Conservation (phyloP, 192 early-diverging fungal species). For the Umbelopsis vinacea region DNA sequence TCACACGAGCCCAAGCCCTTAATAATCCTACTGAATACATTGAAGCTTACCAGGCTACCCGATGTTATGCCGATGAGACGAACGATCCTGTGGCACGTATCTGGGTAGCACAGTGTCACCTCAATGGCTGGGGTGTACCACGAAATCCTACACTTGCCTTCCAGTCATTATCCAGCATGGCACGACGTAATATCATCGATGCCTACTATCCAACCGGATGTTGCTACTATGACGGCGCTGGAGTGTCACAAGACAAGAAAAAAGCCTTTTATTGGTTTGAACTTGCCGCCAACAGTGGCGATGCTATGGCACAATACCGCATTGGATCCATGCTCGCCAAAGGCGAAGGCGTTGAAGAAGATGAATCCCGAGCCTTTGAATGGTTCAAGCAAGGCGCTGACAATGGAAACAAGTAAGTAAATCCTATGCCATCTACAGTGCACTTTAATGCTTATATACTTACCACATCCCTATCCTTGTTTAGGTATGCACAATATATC, state of each 20-base stretch:
- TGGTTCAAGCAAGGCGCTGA: conserved; percentile 29
- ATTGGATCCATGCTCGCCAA: conserved; percentile 26
- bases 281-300: conserved; percentile 1
- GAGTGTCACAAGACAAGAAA: not conserved
- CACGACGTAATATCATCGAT: conserved; percentile 15
- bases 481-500: conserved; percentile 43
- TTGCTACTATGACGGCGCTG: conserved; percentile 32
- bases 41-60: conserved; percentile 24
- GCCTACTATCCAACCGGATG: conserved; percentile 27
- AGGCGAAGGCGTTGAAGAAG: conserved; percentile 32
- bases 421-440: not conserved
- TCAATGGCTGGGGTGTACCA: conserved; percentile 30
- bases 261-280: conserved; percentile 30
- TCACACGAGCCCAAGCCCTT: conserved; percentile 26
- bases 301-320: conserved; percentile 34
- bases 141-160: conserved; percentile 22
- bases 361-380: conserved; percentile 24
- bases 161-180: conserved; percentile 15
- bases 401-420: conserved; percentile 28
- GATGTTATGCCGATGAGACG: conserved; percentile 16
- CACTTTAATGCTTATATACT: not conserved
- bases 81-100: conserved; percentile 20
- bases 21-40: conserved; percentile 25
- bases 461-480: not conserved
- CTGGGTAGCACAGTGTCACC: conserved; percentile 32